Base-by-base conservation (phyloP, 2,329 filamentous ascomycete species). In the Neofusicoccum laricinum region DNA sequence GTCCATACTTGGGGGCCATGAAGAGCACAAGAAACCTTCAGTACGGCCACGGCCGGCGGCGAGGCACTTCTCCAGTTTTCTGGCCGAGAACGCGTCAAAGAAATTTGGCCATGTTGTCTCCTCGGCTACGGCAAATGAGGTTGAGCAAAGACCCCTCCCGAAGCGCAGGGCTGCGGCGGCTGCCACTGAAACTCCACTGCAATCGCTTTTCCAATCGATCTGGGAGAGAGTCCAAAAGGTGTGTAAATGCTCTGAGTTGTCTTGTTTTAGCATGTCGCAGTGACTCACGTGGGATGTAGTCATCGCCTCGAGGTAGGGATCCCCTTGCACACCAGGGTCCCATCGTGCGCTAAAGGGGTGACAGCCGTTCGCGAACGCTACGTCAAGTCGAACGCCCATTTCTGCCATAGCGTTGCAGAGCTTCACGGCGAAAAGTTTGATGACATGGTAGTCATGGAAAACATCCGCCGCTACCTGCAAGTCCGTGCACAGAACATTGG, bases 401-500 rank as follows among this genome's bases (percentile, higher is more conserved):
- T 64, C 36, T 64, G 63, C 46, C 53, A 48, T 19, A 64, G 63
- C 21, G 63, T 64, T 2, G 63, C 63, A 25, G 55, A 64, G 41
- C 43, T 64, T 10, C 63, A 64, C 32, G 63, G 55, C 11, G 63
- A 64, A 32, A 25, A 59, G 38, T 64, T 64, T 45, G 63, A 64
- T 32, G 63, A 59, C 53, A 64, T 64, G 63, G 63, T 61, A 4
- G 63, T 64, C 40, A 64, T 61, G 63, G 63, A 64, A 15, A 64
- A 64, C 43, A 64, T 64, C 38, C 38, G 53, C 34, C 53, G 63
- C 21, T 64, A 64, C 25, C 38, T 64, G 53, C 63, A 64, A 34
- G 55, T 64, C 36, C 63, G 63, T 46, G 63, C 63, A 21, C 63
- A 64, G 46, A 64, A 64, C 63, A 64, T 64, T 46, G 63, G 63